These are phyloP conservation scores for Daedaleopsis nitida DNA, from an alignment of 768 basidiomycete species.

Conservation along the genomic window DNA sequence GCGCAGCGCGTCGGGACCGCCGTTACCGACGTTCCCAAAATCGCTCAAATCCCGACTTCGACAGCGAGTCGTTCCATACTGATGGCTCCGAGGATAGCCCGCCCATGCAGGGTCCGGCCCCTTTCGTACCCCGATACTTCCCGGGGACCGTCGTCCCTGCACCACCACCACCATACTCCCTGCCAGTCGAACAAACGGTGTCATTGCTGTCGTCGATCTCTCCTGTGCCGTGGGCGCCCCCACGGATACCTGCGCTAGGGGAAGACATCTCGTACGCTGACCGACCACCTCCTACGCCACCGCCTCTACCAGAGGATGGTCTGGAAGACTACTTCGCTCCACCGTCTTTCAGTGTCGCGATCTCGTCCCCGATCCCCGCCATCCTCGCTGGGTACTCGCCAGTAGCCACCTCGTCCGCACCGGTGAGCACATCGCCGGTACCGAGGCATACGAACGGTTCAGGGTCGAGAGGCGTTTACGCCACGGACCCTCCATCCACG, in stretches of 20 bases:
- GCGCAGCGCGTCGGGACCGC: slow-evolving; percentile 42
- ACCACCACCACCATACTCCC: slow-evolving; percentile 42
- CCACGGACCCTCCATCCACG: slow-evolving; percentile 5
- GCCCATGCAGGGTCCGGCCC: slow-evolving; percentile 45
- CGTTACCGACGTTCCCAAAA: slow-evolving; percentile 33
- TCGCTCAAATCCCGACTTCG: slow-evolving; percentile 17
- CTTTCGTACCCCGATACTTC: slow-evolving; percentile 61
- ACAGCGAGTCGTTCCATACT: slow-evolving; percentile 31
- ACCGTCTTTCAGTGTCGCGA: slow-evolving; percentile 29
- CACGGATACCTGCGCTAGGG: slow-evolving; percentile 18
- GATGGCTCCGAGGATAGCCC: slow-evolving; percentile 32
- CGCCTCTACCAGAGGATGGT: slow-evolving; percentile 18
- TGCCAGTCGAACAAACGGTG: slow-evolving; percentile 26
- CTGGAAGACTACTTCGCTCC: slow-evolving; percentile 24
- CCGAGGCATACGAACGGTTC: slow-evolving; percentile 14
- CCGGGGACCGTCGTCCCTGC: slow-evolving; percentile 47
- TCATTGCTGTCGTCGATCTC: slow-evolving; percentile 22
- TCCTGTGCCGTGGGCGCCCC: slow-evolving; percentile 18
- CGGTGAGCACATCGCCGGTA: slow-evolving; percentile 16
- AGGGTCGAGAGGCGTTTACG: slow-evolving; percentile 16
- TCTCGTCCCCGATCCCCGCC: slow-evolving; percentile 29
- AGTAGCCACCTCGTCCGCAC: slow-evolving; percentile 12
- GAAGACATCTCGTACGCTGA: slow-evolving; percentile 25
- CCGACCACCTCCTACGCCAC: slow-evolving; percentile 22
- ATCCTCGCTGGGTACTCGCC: slow-evolving; percentile 25